Base-by-base conservation (phyloP, 1,284 basidiomycete species). In the Cerioporus squamosus region DNA sequence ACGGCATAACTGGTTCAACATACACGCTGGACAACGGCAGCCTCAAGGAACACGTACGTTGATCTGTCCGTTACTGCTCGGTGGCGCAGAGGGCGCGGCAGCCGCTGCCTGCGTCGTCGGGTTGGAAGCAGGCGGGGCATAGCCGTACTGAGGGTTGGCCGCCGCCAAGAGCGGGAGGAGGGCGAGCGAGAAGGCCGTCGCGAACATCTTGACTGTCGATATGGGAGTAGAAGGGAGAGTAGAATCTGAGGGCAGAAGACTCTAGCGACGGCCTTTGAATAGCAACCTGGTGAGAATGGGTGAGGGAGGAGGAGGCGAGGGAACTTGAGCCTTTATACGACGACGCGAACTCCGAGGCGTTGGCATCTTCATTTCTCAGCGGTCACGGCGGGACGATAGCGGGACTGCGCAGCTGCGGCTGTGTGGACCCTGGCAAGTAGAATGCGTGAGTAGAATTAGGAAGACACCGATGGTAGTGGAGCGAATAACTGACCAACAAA, bases 1-100 rank as follows among this genome's bases (percentile, higher is more conserved):
- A n/a, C n/a, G 26, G 26, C 5, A 9, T 9, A 29, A 39, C 31
- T 18, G 39, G n/a, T 38, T 62, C 14, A 63, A 12, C 38, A 39
- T 17, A 43, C 6, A 20, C 7, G 26, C 26, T 14, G 6, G 26
- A 9, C 22, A 20, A 17, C 4, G 2, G 7, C 12, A 12, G 8
- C 29, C 24, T 24, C 12, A 58, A 51, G 14, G 17, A 14, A 55
- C 5, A 58, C 77, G 46, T 50, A 83, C 83, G 62, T 82, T 83
- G 18, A 81, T 70, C 14, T 78, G 74, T n/a, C 70, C 73, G 39
- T 69, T 12, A 7, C 73, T 77, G 61, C 75, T 68, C 5, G 82
- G 54, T 29, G 82, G 81, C 1, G 81, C 80, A 36, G 79, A 75
- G 5, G 82, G 77, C 8, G 73, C 75, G 14, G 75, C 62, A 10